These are phyloP conservation scores for Xylariaceae sp. DNA, from an alignment of 2,329 filamentous ascomycete species.

Conservation along the genomic window DNA sequence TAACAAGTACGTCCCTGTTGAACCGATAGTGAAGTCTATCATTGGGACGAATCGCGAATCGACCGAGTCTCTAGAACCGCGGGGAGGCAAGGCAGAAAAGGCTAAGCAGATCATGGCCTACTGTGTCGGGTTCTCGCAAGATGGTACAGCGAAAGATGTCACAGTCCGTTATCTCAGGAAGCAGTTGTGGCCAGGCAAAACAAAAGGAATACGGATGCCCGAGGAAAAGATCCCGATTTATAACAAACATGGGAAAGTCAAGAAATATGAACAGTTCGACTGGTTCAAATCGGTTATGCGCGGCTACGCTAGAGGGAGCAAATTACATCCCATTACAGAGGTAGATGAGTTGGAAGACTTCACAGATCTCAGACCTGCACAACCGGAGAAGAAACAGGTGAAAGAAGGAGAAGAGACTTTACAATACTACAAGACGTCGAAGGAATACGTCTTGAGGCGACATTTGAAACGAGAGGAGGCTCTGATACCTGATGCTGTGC, in stretches of 20 bases:
- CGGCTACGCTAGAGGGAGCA: conserved; percentile 57
- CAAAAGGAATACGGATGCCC: conserved; percentile 77
- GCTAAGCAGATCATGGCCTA: conserved; percentile 89
- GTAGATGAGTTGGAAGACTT: conserved; percentile 76
- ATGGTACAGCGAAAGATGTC: conserved; percentile 90
- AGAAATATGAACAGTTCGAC: conserved; percentile 72
- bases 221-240: conserved; percentile 78
- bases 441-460: conserved; percentile 78
- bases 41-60: conserved; percentile 71
- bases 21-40: conserved; percentile 65
- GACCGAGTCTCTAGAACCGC: conserved; percentile 72
- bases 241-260: conserved; percentile 72
- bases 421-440: conserved; percentile 81
- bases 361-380: conserved; percentile 69
- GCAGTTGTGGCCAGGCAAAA: conserved; percentile 79
- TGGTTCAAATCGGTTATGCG: conserved; percentile 84
- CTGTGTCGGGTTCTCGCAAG: conserved; percentile 73
- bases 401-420: conserved; percentile 77
- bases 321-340: conserved; percentile 55
- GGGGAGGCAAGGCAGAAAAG: conserved; percentile 77
- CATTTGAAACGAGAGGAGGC: conserved; percentile 93
- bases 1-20: conserved; percentile 73
- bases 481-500: conserved; percentile 61
- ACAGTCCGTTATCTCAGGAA: conserved; percentile 86
- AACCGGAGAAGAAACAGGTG: conserved; percentile 68